A percentile compares a stretch with the other conserved stretches of the same genome.
Evolutionary conservation across 1,284 basidiomycete species (phyloP).

Genomic region (Amylostereum areolatum): DNA sequence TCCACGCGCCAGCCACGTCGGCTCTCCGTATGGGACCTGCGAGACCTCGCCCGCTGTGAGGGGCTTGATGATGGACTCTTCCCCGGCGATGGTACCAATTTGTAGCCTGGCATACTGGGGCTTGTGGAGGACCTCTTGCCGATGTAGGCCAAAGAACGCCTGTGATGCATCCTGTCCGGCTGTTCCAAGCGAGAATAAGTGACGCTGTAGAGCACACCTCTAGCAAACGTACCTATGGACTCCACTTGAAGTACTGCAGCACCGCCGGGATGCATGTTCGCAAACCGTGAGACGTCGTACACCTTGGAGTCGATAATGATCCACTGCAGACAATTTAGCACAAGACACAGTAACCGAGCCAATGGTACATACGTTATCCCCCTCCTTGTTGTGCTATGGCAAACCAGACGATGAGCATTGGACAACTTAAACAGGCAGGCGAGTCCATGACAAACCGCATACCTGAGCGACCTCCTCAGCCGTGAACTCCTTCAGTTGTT

Average conservation of each 20-base stretch:
- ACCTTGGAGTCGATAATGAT: slow-evolving; percentile 63
- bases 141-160: slow-evolving; percentile 88
- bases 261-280: slow-evolving; percentile 63
- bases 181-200: slow-evolving; percentile 11
- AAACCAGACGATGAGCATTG: slow-evolving; percentile 1
- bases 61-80: slow-evolving; percentile 56
- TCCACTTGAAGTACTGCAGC: slow-evolving; percentile 43
- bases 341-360: neutral
- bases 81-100: slow-evolving; percentile 72
- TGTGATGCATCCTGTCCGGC: slow-evolving; percentile 83
- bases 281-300: slow-evolving; percentile 61
- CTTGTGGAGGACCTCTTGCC: slow-evolving; percentile 78
- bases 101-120: slow-evolving; percentile 81
- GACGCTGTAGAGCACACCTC: neutral
- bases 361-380: slow-evolving; percentile 48
- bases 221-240: slow-evolving; percentile 26
- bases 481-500: slow-evolving; percentile 32
- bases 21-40: slow-evolving; percentile 84
- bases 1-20: slow-evolving; percentile 79
- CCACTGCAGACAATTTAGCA: slow-evolving; percentile 35
- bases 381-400: slow-evolving; percentile 68
- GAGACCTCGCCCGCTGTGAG: slow-evolving; percentile 64
- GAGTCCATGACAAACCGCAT: slow-evolving; percentile 4
- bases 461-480: slow-evolving; percentile 53
- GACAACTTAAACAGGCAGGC: neutral